Conservation (phyloP, 2,329 filamentous ascomycete genomes). For the Fusarium caatingaense region DNA sequence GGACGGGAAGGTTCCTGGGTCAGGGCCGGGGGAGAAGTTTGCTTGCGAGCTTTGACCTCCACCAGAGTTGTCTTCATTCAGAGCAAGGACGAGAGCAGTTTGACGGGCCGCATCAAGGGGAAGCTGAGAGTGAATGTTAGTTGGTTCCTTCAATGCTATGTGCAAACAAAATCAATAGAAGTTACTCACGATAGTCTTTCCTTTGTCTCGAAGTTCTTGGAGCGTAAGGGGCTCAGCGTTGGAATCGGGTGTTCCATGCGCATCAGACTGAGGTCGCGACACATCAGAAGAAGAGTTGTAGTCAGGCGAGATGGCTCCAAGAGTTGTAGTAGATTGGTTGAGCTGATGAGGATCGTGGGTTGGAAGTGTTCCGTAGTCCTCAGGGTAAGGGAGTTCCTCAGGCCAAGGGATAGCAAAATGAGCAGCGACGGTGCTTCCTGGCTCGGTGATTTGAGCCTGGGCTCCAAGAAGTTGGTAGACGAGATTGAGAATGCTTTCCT, state of each 20-base stretch:
- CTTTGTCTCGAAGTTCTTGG: not conserved
- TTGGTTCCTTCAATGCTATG: not conserved
- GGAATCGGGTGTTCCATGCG: not conserved
- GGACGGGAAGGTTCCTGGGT: not conserved
- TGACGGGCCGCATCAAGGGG: not conserved
- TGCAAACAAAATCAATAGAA: not conserved
- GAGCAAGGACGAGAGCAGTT: not conserved
- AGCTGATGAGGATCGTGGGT: not conserved
- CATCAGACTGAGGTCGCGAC: not conserved
- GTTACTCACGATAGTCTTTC: slow-evolving; percentile 4
- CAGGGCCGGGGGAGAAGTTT: not conserved
- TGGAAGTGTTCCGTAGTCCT: not conserved
- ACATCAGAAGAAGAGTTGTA: not conserved
- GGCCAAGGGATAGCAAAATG: slow-evolving; percentile 70
- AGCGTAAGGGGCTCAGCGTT: not conserved
- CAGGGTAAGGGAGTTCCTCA: slow-evolving; percentile 6
- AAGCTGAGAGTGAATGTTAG: slow-evolving; percentile 5
- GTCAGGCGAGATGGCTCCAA: not conserved
- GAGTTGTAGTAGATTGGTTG: not conserved
- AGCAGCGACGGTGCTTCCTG: slow-evolving; percentile 44
- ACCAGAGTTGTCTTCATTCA: not conserved
- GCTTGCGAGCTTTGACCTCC: slow-evolving; percentile 3
- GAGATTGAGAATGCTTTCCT: slow-evolving; percentile 48
- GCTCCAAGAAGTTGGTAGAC: slow-evolving; percentile 58
- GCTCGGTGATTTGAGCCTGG: slow-evolving; percentile 48